Percentiles rank a stretch among this genome's conserved stretches.
Conservation (phyloP, 495 filamentous ascomycete species). For the Bryoglossum gracile region DNA sequence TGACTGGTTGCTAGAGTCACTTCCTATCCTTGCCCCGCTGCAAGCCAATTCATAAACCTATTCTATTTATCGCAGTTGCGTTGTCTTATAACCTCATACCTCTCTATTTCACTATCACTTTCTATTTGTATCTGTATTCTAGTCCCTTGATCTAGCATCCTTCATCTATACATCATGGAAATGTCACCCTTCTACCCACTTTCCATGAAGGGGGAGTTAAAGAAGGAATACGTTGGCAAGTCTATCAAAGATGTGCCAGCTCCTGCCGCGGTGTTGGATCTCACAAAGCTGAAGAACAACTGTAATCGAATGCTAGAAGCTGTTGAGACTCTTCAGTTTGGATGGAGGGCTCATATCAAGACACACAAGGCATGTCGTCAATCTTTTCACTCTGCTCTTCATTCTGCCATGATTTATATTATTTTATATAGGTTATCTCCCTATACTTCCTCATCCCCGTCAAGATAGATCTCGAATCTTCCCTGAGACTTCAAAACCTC, state of each 20-base stretch:
- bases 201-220: constrained; percentile 35
- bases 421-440: not conserved
- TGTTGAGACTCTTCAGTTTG: constrained; percentile 47
- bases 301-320: constrained; percentile 69
- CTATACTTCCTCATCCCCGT: not conserved
- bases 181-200: constrained; percentile 12
- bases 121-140: not conserved
- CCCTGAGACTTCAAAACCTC: too few relatives aligned
- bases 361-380: constrained; percentile 63
- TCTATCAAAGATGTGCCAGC: constrained; percentile 52
- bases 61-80: too few relatives aligned
- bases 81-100: too few relatives aligned
- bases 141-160: not conserved
- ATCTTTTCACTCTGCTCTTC: not conserved
- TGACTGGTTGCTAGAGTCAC: too few relatives aligned
- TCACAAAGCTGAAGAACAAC: constrained; percentile 58
- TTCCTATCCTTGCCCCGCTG: too few relatives aligned
- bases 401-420: not conserved
- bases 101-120: too few relatives aligned
- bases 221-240: constrained; percentile 51
- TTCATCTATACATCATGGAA: constrained; percentile 13
- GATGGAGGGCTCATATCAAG: constrained; percentile 78
- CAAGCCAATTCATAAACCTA: too few relatives aligned
- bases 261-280: constrained; percentile 64
- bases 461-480: too few relatives aligned